Conservation (phyloP, 2,329 filamentous ascomycete genomes). For the Coleophoma eucalyptorum region DNA sequence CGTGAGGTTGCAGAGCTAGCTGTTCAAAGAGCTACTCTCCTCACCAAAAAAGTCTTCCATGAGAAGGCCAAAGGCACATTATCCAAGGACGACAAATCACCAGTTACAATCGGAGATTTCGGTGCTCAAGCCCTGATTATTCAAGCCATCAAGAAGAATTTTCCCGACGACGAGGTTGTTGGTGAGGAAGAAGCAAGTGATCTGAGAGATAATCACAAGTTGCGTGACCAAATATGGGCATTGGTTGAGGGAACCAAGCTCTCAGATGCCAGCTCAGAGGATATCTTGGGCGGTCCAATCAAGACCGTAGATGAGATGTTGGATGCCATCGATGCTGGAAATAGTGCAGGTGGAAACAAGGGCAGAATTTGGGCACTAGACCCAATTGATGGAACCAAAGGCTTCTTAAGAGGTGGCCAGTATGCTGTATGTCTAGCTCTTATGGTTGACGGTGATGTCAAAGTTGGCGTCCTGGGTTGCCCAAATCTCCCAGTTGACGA, state of each 20-base stretch:
- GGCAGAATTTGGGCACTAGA: conserved; percentile 95
- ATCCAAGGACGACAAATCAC: conserved; percentile 91
- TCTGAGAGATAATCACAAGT: conserved; percentile 65
- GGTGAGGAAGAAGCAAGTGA: conserved; percentile 90
- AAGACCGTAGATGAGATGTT: conserved; percentile 63
- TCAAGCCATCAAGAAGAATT: conserved; percentile 80
- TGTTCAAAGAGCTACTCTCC: conserved; percentile 75
- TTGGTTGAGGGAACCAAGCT: conserved; percentile 72
- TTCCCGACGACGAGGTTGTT: conserved; percentile 87
- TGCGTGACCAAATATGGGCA: conserved; percentile 79
- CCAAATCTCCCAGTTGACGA: conserved; percentile 93
- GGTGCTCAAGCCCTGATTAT: conserved; percentile 97
- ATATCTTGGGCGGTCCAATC: conserved; percentile 66
- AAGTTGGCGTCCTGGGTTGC: conserved; percentile 91
- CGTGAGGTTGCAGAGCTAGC: conserved; percentile 81
- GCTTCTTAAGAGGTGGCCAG: conserved; percentile 92
- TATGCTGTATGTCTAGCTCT: conserved; percentile 93
- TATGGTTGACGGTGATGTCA: conserved; percentile 89
- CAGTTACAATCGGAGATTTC: conserved; percentile 97
- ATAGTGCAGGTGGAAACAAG: conserved; percentile 64
- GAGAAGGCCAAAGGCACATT: conserved; percentile 93
- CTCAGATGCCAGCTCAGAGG: conserved; percentile 59
- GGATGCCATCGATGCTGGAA: conserved; percentile 62
- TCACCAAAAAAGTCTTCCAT: conserved; percentile 76
- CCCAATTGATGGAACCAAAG: conserved; percentile 97